Evolutionary conservation across 306 rosid species (phyloP), one percentile per base, ranked within the genome.

Genomic region (Cicer yamashitae): DNA sequence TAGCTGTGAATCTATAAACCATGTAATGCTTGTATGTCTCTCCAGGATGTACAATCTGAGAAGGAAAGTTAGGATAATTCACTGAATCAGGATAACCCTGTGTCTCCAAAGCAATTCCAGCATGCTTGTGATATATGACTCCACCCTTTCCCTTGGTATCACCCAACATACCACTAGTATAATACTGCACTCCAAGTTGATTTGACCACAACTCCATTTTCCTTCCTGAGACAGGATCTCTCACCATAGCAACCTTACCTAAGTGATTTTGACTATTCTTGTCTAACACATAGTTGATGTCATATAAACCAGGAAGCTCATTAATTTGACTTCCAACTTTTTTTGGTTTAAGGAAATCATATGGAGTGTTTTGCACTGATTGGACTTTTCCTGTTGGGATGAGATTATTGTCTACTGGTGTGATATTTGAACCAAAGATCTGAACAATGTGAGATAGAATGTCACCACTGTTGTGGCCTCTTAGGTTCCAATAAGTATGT

Each of bases 41-140:
- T 44, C 93, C 91, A 0, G 91, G 91, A 3, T 70, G 58, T 12
- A 91, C 82, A 67, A 86, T 79, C 75, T 86, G 88, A 0, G 89
- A 82, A 8, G 96, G 96, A 68, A 91, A 91, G 44, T 75, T 63
- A 0, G 83, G 88, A 11, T 66, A 34, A 54, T 91, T 89, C 7
- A 89, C 87, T 3, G 94, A 66, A 76, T 86, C 87, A 0, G 92
- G 94, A 41, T 86, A 91, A 2, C 92, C 94, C 15, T 89, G 91
- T 20, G 93, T 85, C 76, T 88, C 92, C 87, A 89, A 77, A 70
- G 85, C 82, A 41, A 88, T 54, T 7, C 71, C 94, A 10, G 76
- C 89, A 72, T 75, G 51, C 10, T 68, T 34, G 1, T 20, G 8
- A 40, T 88, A 89, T 10, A 40, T 47, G 9, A 73, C 85, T 4